Base-by-base conservation (phyloP, 2,329 filamentous ascomycete genomes). In the Tympanopsis confertula region DNA sequence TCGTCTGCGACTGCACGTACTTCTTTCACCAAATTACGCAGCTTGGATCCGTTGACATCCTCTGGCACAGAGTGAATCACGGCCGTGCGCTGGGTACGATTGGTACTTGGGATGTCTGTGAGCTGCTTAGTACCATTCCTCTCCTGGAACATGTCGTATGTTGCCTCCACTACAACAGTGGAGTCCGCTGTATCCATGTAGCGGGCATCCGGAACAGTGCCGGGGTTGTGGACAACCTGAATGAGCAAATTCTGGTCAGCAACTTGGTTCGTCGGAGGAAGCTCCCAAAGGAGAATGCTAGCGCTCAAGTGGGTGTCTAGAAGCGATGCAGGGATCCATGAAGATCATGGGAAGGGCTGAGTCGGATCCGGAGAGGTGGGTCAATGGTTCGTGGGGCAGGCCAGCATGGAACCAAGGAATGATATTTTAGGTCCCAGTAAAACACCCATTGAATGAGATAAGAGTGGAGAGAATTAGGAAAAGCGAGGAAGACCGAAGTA, bases 201-300 rank as follows among this genome's bases (percentile, higher is more conserved):
- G 26, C 56, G 54, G 37, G 56, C 44, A 42, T 65, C 60, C 4
- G 62, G 60, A 12, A 64, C 45, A 4, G 48, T 52, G 5, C 62
- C 62, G 13, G 62, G 62, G 32, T 65, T 65, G 39, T 64, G 61
- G 20, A 63, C 54, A 30, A 63, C 50, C 61, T 64, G 38, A 4
- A 22, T 24, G 5, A 36, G 36, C 38, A 48, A 19, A 37, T 41
- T 42, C 36, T 44, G 42, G 38, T 38, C 17, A 35, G 20, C 33
- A 20, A 35, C 36, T 20, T 39, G 38, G 39, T 19, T 26, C 24
- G 20, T 19, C 5, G 13, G 33, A 19, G 13, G 13, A 32, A 20
- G 18, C 32, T 37, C 36, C 35, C 32, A 37, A 26, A 42, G 37
- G 37, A 17, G 38, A 20, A 15, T 38, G 35, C 38, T 39, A 41